A percentile compares a stretch with the other conserved stretches of the same genome.
Evolutionary conservation across 306 rosid species (phyloP).

Genomic region (Cajanus cajan): DNA sequence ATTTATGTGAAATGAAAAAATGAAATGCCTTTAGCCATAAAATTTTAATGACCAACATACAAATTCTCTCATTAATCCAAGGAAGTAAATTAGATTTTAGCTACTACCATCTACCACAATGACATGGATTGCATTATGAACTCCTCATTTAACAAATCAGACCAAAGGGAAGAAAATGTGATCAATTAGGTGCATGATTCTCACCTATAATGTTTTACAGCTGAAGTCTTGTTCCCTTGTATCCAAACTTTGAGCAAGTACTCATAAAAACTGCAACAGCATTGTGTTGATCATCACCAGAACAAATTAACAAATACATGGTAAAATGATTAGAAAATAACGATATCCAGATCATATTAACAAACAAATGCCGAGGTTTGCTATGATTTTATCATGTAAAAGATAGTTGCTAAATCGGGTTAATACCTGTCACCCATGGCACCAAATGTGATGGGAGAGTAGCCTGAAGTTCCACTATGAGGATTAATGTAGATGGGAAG

Average conservation of each 20-base stretch:
- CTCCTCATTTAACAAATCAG: conserved; percentile 9
- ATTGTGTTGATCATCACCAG: conserved; percentile 31
- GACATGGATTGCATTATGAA: conserved; percentile 21
- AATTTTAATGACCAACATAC: not conserved
- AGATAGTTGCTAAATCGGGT: conserved; percentile 12
- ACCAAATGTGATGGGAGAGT: conserved; percentile 83
- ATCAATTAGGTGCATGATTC: conserved; percentile 31
- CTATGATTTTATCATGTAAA: conserved; percentile 13
- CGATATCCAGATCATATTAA: conserved; percentile 12
- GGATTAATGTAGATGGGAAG: conserved; percentile 93
- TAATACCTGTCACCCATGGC: conserved; percentile 99
- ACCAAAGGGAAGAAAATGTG: not conserved
- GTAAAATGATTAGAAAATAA: conserved; percentile 15
- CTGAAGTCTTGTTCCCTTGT: conserved; percentile 80
- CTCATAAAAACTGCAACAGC: conserved; percentile 87
- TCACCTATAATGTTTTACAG: conserved; percentile 85
- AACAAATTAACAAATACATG: conserved; percentile 11
- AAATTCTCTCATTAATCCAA: not conserved
- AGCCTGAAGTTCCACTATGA: conserved; percentile 52
- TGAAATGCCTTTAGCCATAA: not conserved
- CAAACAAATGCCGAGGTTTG: conserved; percentile 12
- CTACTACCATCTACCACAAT: not conserved
- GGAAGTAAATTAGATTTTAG: conserved; percentile 23
- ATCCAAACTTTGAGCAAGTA: conserved; percentile 98
- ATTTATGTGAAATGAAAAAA: conserved; percentile 16